A percentile compares a stretch with the other conserved stretches of the same genome.
phyloP scores from a whole-genome alignment of 768 basidiomycete species.

The Psilocybe tampanensis region DNA sequence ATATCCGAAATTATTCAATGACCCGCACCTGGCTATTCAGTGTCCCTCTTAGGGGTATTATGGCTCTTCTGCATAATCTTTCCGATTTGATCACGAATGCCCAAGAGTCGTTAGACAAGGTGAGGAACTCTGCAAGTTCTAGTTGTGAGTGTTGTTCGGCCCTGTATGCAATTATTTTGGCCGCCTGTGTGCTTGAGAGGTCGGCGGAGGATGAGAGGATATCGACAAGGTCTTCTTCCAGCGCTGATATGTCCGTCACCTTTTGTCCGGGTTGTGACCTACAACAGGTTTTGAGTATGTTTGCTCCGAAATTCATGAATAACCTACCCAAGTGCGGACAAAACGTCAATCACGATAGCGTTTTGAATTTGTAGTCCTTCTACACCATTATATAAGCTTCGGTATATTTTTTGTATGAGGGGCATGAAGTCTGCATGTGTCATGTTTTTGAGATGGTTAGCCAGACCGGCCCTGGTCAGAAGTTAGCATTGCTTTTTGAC shows the following conservation, averaged over 20 bases:
- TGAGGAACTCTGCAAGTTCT: constrained; percentile 72
- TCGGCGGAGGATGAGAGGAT: constrained; percentile 82
- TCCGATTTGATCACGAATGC: constrained; percentile 89
- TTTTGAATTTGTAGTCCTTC: constrained; percentile 69
- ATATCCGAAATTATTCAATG: background rate
- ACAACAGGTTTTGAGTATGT: background rate
- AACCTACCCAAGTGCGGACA: constrained; percentile 47
- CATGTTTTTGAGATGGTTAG: constrained; percentile 65
- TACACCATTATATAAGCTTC: constrained; percentile 62
- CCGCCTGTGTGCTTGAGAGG: constrained; percentile 79
- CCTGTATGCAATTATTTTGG: constrained; percentile 76
- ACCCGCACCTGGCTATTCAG: constrained; percentile 74
- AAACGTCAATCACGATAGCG: constrained; percentile 54
- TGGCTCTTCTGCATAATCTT: constrained; percentile 85
- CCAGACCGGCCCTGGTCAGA: constrained; percentile 42
- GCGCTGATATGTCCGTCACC: constrained; percentile 40
- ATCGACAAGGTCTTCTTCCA: constrained; percentile 73
- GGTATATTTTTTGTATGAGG: constrained; percentile 64
- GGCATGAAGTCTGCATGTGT: constrained; percentile 67
- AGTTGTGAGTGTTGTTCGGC: constrained; percentile 80
- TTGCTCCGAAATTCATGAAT: background rate
- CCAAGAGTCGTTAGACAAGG: constrained; percentile 87
- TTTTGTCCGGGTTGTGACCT: constrained; percentile 36
- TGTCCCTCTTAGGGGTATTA: constrained; percentile 87
- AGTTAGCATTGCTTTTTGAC: background rate